Percentiles rank a stretch among this genome's conserved stretches.
phyloP scores from a whole-genome alignment of 2,329 filamentous ascomycete species.

The Grosmannia clavigera region DNA sequence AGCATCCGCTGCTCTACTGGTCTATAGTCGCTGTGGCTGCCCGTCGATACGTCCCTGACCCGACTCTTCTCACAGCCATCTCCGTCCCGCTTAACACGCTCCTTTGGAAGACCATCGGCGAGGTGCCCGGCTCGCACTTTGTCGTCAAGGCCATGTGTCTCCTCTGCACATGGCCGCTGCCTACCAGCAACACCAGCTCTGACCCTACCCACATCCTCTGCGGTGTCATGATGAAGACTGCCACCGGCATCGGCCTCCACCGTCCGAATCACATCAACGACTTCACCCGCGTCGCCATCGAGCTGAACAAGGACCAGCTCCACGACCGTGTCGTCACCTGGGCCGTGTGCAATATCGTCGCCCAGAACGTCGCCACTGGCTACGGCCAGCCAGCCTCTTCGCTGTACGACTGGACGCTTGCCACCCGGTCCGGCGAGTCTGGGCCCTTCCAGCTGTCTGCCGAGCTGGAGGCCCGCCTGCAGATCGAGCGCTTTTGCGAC shows the following conservation, averaged over 20 bases:
- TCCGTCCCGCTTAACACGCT: conserved; percentile 57
- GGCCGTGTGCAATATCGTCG: conserved; percentile 77
- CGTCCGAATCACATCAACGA: conserved; percentile 72
- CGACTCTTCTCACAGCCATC: conserved; percentile 52
- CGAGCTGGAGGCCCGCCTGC: conserved; percentile 55
- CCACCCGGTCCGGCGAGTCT: conserved; percentile 45
- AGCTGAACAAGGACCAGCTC: conserved; percentile 67
- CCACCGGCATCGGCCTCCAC: conserved; percentile 72
- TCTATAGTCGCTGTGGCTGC: conserved; percentile 64
- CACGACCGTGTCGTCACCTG: conserved; percentile 69
- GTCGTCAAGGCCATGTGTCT: conserved; percentile 72
- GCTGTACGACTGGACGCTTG: conserved; percentile 63
- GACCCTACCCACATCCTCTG: conserved; percentile 74
- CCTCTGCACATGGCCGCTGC: conserved; percentile 70
- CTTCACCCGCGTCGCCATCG: conserved; percentile 63
- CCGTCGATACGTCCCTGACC: conserved; percentile 53
- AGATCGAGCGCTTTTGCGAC: conserved; percentile 64
- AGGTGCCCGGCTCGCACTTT: conserved; percentile 67
- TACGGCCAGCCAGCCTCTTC: conserved; percentile 73
- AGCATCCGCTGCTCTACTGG: conserved; percentile 79
- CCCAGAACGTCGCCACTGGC: conserved; percentile 70
- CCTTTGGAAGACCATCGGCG: conserved; percentile 65
- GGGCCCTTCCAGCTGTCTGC: conserved; percentile 45
- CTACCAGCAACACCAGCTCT: conserved; percentile 66
- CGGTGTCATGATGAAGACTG: conserved; percentile 78